phyloP scores from a whole-genome alignment of 768 basidiomycete species.

The Mrakia gelida region DNA sequence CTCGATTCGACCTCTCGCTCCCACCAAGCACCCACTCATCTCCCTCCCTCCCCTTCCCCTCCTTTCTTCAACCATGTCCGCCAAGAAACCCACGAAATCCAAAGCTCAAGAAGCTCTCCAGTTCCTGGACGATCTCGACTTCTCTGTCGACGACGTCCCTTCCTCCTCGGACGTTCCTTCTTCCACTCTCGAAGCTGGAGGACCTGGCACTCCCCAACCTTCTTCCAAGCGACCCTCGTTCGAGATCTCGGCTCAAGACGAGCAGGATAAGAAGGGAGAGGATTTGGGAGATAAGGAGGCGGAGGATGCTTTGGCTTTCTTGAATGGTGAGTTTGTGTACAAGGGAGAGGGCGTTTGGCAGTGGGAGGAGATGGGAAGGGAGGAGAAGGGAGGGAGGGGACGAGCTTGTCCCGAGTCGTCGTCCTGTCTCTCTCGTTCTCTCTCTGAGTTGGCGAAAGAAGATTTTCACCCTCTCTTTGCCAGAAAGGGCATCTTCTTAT shows the following conservation, averaged over 20 bases:
- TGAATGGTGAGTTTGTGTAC: conserved; percentile 19
- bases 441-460: not conserved
- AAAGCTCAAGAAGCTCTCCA: conserved; percentile 66
- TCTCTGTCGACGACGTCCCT: conserved; percentile 49
- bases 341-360: not conserved
- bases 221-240: not conserved
- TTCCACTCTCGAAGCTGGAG: conserved; percentile 17
- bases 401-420: not conserved
- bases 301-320: conserved; percentile 28
- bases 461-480: too few relatives aligned
- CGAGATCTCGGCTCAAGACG: not conserved
- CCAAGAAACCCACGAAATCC: conserved; percentile 8
- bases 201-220: not conserved
- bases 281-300: conserved; percentile 28
- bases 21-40: not conserved
- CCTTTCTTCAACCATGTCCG: not conserved
- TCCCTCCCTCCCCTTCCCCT: not conserved
- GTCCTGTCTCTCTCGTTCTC: not conserved
- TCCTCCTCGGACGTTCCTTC: conserved; percentile 33
- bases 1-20: too few relatives aligned
- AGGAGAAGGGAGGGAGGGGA: not conserved
- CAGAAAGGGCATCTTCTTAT: too few relatives aligned
- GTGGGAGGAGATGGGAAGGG: not conserved
- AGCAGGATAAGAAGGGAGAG: conserved; percentile 11
- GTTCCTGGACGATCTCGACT: conserved; percentile 91